These are phyloP conservation scores for Phaseolus lunatus DNA, from an alignment of 306 rosid genomes.

Conservation along the genomic window DNA sequence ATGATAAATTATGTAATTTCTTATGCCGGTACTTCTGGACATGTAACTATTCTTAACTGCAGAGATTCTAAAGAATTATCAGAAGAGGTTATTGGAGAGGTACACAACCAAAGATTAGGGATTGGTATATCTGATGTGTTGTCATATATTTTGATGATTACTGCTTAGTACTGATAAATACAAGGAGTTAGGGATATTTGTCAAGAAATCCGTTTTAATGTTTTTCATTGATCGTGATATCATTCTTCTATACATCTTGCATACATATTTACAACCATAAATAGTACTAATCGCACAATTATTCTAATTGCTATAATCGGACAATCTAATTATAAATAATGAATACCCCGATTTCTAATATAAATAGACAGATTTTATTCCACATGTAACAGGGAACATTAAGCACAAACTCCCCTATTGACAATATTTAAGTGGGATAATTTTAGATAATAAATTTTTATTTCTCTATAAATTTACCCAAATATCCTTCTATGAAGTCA, in stretches of 20 bases:
- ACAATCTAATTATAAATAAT: not conserved
- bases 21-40: conserved; percentile 40
- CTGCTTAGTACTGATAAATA: conserved; percentile 28
- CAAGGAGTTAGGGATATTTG: conserved; percentile 8
- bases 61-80: conserved; percentile 61
- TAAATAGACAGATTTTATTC: not conserved
- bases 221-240: not conserved
- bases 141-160: conserved; percentile 32
- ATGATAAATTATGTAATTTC: not conserved
- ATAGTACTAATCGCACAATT: not conserved
- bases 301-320: not conserved
- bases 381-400: not conserved
- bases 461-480: conserved; percentile 15
- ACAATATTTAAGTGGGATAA: conserved; percentile 18
- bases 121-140: conserved; percentile 34
- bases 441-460: conserved; percentile 14
- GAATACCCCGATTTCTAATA: not conserved
- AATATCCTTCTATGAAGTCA: conserved; percentile 49
- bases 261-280: not conserved
- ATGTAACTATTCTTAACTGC: conserved; percentile 51
- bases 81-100: conserved; percentile 67
- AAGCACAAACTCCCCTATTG: not conserved
- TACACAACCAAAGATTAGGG: conserved; percentile 32
- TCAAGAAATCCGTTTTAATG: no score
- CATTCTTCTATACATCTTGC: not conserved